phyloP scores from a whole-genome alignment of 306 rosid genomes.

The Quercus parvula region DNA sequence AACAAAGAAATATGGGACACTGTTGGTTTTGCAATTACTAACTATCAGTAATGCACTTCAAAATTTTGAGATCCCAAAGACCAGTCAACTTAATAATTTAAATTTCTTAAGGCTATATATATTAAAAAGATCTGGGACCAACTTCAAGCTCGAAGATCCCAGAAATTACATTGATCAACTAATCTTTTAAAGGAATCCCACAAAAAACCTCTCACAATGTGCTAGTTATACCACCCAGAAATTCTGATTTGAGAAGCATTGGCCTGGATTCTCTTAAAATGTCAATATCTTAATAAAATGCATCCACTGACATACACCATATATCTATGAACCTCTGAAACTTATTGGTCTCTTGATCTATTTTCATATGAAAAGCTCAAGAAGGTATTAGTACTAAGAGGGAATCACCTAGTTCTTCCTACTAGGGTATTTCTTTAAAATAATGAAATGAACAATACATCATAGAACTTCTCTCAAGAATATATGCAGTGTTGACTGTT shows the following conservation, averaged over 20 bases:
- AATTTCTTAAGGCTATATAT: neutral
- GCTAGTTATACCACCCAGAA: neutral
- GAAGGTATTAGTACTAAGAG: neutral
- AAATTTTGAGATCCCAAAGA: neutral
- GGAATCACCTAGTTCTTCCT: neutral
- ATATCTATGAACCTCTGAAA: neutral
- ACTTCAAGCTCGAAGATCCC: neutral
- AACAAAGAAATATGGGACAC: neutral
- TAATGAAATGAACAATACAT: neutral
- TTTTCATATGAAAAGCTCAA: neutral
- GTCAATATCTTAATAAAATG: neutral
- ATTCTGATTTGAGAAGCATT: neutral
- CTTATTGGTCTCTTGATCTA: neutral
- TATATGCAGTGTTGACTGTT: neutral
- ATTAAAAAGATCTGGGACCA: neutral
- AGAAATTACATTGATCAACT: neutral
- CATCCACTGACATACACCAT: neutral
- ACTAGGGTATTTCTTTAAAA: neutral
- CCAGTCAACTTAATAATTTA: neutral
- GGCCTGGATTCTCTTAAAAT: neutral
- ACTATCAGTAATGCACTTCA: neutral
- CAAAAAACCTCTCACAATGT: neutral
- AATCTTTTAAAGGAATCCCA: neutral
- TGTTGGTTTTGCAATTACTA: neutral
- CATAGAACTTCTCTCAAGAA: neutral